Base-by-base conservation (phyloP, 2,329 filamentous ascomycete species). In the Trichoderma simmonsii region DNA sequence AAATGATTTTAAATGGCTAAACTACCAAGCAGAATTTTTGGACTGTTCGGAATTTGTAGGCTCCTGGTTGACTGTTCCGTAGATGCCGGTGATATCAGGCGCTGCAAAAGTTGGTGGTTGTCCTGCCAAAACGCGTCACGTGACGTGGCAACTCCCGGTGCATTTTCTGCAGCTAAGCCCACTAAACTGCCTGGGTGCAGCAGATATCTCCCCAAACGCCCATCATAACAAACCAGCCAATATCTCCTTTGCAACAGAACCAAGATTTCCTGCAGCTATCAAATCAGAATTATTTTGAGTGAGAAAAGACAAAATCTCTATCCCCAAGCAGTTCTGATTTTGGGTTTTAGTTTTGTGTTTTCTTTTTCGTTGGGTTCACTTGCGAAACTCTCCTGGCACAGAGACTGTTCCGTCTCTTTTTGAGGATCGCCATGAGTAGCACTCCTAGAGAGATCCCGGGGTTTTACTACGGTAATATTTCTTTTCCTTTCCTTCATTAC, bases 401-500 rank as follows among this genome's bases (percentile, higher is more conserved):
- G 28, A n/a, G 24, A 39, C 21, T 39, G 8, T 26, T 26, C 32
- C 24, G 3, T 26, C 14, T 24, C 6, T 12, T 26, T 39, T 9
- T 11, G 21, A 15, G 21, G 0, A 43, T 36, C 59, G n/a, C 60
- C 48, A 82, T 82, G 81, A 70, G 57, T 15, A 51, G 56, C 15
- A 32, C 66, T 62, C 76, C 78, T 51, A 72, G 73, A 18, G 77
- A 82, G 15, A 85, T 89, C 59, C 87, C 87, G 0, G 87, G 88
- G 1, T 87, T 85, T 73, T 89, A 88, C 75, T 89, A 83, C 76
- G 87, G 87, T 88, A 71, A 60, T 63, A 48, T 66, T 14, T 56
- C 36, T 3, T 48, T 9, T 24, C 15, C 2, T 3, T 32, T 6
- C 6, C 24, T 61, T 66, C 28, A 32, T 65, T 54, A 14, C 59